A percentile compares a stretch with the other conserved stretches of the same genome.
These are phyloP conservation scores for Pisolithus microcarpus DNA, from an alignment of 768 basidiomycete species.

Conservation along the genomic window DNA sequence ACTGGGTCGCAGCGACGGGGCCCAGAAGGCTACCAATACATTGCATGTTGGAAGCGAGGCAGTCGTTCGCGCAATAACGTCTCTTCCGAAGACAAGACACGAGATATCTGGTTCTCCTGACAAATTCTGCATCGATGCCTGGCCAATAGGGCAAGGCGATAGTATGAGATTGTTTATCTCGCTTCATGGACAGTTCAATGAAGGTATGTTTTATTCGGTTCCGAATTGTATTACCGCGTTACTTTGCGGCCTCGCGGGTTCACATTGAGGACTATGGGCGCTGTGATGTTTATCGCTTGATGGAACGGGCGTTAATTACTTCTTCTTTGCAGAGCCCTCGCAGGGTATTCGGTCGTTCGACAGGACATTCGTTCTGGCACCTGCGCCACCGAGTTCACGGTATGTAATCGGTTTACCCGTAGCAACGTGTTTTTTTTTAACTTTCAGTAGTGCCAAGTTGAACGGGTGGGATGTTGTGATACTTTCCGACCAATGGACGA, in stretches of 20 bases:
- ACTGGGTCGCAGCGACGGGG: constrained; percentile 51
- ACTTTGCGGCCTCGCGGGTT: constrained; percentile 6
- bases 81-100: constrained; percentile 74
- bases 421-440: constrained; percentile 6
- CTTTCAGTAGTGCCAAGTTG: constrained; percentile 52
- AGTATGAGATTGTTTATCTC: constrained; percentile 53
- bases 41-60: constrained; percentile 68
- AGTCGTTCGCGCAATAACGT: constrained; percentile 50
- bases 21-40: constrained; percentile 56
- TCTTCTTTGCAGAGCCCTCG: constrained; percentile 45
- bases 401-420: constrained; percentile 35
- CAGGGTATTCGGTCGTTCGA: constrained; percentile 89
- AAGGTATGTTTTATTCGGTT: constrained; percentile 53
- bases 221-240: not conserved
- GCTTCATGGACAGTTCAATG: constrained; percentile 86
- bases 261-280: constrained; percentile 1
- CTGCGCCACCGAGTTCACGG: constrained; percentile 77
- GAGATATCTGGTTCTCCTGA: constrained; percentile 71
- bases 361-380: constrained; percentile 80
- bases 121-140: constrained; percentile 84
- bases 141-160: constrained; percentile 62
- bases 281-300: constrained; percentile 4
- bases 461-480: constrained; percentile 89
- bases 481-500: constrained; percentile 79
- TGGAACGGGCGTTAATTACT: constrained; percentile 15